Conservation (phyloP, 345 rosid genomes). For the Rubroshorea leprosula region DNA sequence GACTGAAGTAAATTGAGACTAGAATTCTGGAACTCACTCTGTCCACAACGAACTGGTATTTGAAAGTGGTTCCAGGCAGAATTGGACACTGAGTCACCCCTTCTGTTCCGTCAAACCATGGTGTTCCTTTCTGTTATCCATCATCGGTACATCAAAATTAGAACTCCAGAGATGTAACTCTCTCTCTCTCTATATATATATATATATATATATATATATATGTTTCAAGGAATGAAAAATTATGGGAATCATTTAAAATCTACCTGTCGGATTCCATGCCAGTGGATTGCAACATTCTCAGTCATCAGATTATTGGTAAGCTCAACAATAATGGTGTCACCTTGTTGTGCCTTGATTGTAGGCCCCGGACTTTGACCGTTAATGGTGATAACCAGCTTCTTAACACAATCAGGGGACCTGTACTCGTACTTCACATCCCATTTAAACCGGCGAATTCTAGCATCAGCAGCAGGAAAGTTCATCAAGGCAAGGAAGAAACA, state of each 20-base stretch:
- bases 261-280: conserved; percentile 87
- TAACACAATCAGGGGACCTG: conserved; percentile 56
- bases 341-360: conserved; percentile 48
- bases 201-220: no score
- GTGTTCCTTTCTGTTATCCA: conserved; percentile 53
- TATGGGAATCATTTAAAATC: not conserved
- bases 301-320: conserved; percentile 55
- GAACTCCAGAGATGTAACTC: no score
- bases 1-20: not conserved
- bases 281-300: conserved; percentile 59
- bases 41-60: conserved; percentile 57
- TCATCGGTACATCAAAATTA: no score
- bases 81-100: conserved; percentile 73
- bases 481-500: not conserved
- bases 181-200: no score
- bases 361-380: conserved; percentile 68
- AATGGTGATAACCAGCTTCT: conserved; percentile 56
- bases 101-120: conserved; percentile 72
- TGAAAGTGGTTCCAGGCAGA: conserved; percentile 62
- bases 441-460: conserved; percentile 33
- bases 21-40: conserved; percentile 28
- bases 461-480: conserved; percentile 8
- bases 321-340: conserved; percentile 64
- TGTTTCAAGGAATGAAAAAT: no score
- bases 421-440: conserved; percentile 71